A percentile compares a stretch with the other conserved stretches of the same genome.
Conservation (phyloP, 2,329 filamentous ascomycete genomes). For the Drechslera avenae region DNA sequence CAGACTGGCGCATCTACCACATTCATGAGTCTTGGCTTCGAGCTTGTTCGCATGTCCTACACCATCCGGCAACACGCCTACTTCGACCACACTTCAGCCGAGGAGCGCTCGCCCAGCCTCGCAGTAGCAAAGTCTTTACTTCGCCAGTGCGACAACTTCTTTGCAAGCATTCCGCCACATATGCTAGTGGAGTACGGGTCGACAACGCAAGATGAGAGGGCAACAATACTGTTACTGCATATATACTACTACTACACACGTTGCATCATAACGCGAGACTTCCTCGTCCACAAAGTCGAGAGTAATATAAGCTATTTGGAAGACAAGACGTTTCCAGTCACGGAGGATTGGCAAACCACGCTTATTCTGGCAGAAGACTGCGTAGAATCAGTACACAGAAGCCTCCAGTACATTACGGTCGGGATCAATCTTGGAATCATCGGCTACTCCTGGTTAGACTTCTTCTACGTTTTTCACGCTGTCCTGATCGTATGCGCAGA, state of each 20-base stretch:
- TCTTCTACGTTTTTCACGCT: constrained; percentile 35
- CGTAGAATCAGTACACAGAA: constrained; percentile 32
- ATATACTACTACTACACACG: constrained; percentile 32
- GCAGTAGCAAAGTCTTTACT: constrained; percentile 26
- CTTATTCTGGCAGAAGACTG: constrained; percentile 33
- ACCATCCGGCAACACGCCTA: constrained; percentile 30
- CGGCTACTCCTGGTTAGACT: constrained; percentile 28
- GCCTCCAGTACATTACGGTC: constrained; percentile 27
- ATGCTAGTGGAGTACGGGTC: constrained; percentile 16
- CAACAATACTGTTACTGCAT: constrained; percentile 25
- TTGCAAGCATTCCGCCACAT: constrained; percentile 19
- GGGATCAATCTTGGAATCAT: constrained; percentile 23
- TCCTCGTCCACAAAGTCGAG: constrained; percentile 32
- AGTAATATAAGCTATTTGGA: constrained; percentile 24
- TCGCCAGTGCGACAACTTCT: constrained; percentile 27
- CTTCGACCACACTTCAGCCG: constrained; percentile 24
- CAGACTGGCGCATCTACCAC: constrained; percentile 23
- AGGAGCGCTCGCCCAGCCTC: constrained; percentile 27
- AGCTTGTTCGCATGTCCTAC: constrained; percentile 26
- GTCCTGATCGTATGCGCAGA: constrained; percentile 34
- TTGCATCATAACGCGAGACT: constrained; percentile 33
- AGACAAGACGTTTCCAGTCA: constrained; percentile 6
- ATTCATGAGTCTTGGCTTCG: constrained; percentile 16
- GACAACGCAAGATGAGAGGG: constrained; percentile 17
- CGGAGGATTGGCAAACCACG: constrained; percentile 20